Evolutionary conservation across 1,284 basidiomycete genomes (phyloP), one percentile per base, ranked within the genome.

Genomic region (Cerrena zonata): DNA sequence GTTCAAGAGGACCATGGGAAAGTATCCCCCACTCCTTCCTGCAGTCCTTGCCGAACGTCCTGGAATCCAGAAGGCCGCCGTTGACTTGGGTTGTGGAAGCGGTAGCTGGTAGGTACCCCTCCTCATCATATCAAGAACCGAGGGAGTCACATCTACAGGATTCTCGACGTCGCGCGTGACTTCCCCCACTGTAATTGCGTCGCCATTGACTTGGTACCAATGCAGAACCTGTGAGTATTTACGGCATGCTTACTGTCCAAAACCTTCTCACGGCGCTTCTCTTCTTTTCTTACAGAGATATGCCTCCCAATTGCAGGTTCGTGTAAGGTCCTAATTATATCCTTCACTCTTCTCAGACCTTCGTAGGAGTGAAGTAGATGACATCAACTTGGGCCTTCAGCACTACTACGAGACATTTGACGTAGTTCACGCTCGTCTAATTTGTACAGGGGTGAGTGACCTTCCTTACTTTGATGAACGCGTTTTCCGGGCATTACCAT

Each of bases 1-100:
- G 69, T 79, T 89, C 55, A 74, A 71, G 52, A 73, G 76, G 47
- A 62, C 82, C 25, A 77, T 86, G 71, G 84, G 82, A 48, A 81
- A 77, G 60, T 88, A 85, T 55, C 77, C 81, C 0, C 76, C 78
- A 5, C 72, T 75, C 2, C 66, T 87, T 56, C 61, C 67, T 10
- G 69, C 79, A 47, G 67, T 86, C 41, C 73, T 89, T 72, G 73
- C 68, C 24, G 75, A 82, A 36, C 76, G 82, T 57, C 67, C 66
- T n/a, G 30, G 11, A 4, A 75, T 77, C 10, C 68, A 67, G 18
- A 89, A 87, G 64, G 69, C 79, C 2, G 73, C 76, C 47, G 70
- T 89, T n/a, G 88, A 90, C 66, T 71, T 90, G 27, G 87, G 86
- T 7, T 89, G 87, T 63, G 87, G 87, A 25, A 84, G 82, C 56